Evolutionary conservation across 345 rosid genomes (phyloP).

Genomic region (Aquilaria malaccensis): DNA sequence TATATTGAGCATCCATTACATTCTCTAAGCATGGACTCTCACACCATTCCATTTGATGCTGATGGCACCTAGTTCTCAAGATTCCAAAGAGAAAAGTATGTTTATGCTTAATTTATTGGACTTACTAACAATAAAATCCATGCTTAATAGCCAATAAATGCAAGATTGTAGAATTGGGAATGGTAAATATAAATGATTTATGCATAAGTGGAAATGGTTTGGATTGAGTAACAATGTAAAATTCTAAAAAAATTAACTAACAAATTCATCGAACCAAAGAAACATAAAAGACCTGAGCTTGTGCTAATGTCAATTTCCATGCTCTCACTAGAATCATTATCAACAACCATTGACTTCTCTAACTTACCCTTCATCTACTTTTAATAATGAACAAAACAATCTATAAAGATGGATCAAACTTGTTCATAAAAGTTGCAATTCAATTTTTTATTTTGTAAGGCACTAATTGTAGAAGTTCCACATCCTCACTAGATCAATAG

Average conservation of each 20-base stretch:
- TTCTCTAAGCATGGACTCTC: too few species aligned
- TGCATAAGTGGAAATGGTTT: too few species aligned
- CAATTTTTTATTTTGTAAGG: background rate
- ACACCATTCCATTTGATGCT: too few species aligned
- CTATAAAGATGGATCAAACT: slow-evolving; percentile 5
- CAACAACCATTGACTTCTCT: slow-evolving; percentile 88
- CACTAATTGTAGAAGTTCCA: background rate
- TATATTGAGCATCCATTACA: too few species aligned
- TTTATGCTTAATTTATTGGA: too few species aligned
- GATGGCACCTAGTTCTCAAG: too few species aligned
- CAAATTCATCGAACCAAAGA: background rate
- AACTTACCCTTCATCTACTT: slow-evolving; percentile 70
- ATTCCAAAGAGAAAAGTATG: too few species aligned
- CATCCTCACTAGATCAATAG: slow-evolving; percentile 52
- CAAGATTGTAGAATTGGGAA: too few species aligned
- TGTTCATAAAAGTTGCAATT: background rate
- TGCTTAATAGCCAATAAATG: too few species aligned
- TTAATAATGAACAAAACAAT: slow-evolving; percentile 1
- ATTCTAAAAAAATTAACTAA: background rate
- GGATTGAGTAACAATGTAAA: background rate
- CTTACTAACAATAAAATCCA: too few species aligned
- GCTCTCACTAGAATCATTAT: slow-evolving; percentile 79
- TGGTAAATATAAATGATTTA: too few species aligned
- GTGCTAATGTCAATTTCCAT: slow-evolving; percentile 76
- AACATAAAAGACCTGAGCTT: slow-evolving; percentile 61